Conservation (phyloP, 139 green algal genomes). For the Chlamydomonas eustigma region DNA sequence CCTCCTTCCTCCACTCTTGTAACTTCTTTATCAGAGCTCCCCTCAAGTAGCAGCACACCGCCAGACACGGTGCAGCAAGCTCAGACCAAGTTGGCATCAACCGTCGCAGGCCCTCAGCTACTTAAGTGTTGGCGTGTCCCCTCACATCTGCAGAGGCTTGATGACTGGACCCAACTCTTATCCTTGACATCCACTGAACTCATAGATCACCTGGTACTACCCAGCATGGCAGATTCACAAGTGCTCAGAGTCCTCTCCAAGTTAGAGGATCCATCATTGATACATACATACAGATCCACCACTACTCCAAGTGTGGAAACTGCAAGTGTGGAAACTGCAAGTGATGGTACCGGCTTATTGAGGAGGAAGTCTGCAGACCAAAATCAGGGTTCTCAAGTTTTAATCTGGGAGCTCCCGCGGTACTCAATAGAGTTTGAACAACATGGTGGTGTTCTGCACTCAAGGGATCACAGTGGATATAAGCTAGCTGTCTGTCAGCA, state of each 20-base stretch:
- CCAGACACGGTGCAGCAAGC: no score
- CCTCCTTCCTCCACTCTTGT: no score
- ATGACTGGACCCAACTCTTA: background rate
- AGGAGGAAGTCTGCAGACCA: background rate
- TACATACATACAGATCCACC: no score
- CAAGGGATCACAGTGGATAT: constrained; percentile 30
- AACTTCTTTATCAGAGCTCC: no score
- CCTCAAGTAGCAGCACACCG: no score
- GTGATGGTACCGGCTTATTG: no score
- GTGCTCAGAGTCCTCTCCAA: constrained; percentile 33
- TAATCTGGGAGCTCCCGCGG: constrained; percentile 39
- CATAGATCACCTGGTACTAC: constrained; percentile 30
- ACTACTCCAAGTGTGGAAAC: no score
- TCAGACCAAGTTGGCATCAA: no score
- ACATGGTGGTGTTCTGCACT: background rate
- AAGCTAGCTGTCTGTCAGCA: constrained; percentile 5
- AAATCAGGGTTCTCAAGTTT: background rate
- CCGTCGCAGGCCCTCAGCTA: no score
- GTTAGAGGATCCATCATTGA: constrained; percentile 37
- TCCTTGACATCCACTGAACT: constrained; percentile 1
- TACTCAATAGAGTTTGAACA: constrained; percentile 50
- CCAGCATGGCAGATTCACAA: background rate
- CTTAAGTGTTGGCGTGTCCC: constrained; percentile 2
- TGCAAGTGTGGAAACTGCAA: no score
- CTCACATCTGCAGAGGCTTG: background rate